Evolutionary conservation across 2,329 filamentous ascomycete genomes (phyloP), one percentile per base, ranked within the genome.

Genomic region (Sclerotinia borealis): DNA sequence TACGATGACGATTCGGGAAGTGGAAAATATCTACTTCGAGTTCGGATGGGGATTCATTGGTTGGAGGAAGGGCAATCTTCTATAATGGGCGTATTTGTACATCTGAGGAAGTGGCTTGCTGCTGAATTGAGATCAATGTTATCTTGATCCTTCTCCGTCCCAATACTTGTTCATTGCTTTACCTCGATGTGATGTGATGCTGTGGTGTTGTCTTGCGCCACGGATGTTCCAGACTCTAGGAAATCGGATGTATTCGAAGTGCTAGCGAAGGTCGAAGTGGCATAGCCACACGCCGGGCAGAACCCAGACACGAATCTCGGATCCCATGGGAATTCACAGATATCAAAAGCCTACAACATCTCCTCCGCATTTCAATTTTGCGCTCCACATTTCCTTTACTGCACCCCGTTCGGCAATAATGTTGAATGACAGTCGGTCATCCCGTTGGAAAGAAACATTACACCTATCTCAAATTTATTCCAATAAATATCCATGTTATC

Each of bases 11-110:
- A 56, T 56, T 48, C 51, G 22, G 34, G 67, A 67, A 69, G 68
- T 68, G 62, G 68, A 68, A 55, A 34, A 59, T 50, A 60, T 67
- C 64, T 66, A 65, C 70, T 70, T 67, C 65, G 69, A 67, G 63
- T 70, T 72, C 67, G 67, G 67, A 69, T 17, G 45, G 45, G 61
- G 59, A 49, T 51, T 68, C 66, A 66, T 68, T 65, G 68, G 64
- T 69, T 67, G 68, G 71, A 71, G 69, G 69, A 72, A 72, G 69
- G 68, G 69, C 71, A 67, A 71, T 63, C 54, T 50, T 63, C 70
- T 72, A 67, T 67, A 61, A 66, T 65, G 67, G 72, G 72, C 71
- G 71, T 68, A 68, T 70, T 64, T 74, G 70, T 73, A 73, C 68
- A 64, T 67, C 60, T 67, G 58, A 68, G 52, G 63, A 65, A 64